phyloP scores from a whole-genome alignment of 2,329 filamentous ascomycete species.

The Escovopsis sp. region DNA sequence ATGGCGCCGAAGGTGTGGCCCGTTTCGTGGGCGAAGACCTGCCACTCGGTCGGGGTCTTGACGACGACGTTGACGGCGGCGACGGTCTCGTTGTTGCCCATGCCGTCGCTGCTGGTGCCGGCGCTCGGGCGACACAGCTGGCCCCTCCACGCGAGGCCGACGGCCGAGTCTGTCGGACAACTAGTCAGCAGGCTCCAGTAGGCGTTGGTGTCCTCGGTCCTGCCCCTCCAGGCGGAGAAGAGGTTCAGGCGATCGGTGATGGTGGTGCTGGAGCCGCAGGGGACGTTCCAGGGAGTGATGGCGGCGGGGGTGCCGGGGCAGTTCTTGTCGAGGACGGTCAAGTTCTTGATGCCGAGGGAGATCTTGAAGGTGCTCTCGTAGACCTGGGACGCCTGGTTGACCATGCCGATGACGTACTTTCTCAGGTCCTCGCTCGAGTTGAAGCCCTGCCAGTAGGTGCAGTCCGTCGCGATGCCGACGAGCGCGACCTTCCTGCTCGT shows the following conservation, averaged over 20 bases:
- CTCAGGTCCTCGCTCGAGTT: slow-evolving; percentile 45
- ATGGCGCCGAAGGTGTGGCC: slow-evolving; percentile 94
- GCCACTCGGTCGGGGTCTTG: slow-evolving; percentile 73
- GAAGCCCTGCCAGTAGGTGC: slow-evolving; percentile 67
- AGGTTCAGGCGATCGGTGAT: slow-evolving; percentile 71
- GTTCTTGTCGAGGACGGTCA: slow-evolving; percentile 59
- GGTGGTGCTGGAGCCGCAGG: slow-evolving; percentile 45
- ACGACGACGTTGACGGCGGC: slow-evolving; percentile 83
- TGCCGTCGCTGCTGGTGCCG: slow-evolving; percentile 32
- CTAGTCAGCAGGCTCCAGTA: slow-evolving; percentile 85
- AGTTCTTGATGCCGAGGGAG: slow-evolving; percentile 73
- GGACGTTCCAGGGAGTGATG: slow-evolving; percentile 70
- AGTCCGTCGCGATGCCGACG: slow-evolving; percentile 85
- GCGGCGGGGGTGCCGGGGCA: slow-evolving; percentile 57
- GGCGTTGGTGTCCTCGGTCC: slow-evolving; percentile 63
- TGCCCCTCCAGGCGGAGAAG: slow-evolving; percentile 80
- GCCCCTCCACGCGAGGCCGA: slow-evolving; percentile 86
- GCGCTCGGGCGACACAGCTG: slow-evolving; percentile 59
- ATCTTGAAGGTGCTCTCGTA: slow-evolving; percentile 94
- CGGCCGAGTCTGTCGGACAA: slow-evolving; percentile 68
- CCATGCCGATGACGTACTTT: slow-evolving; percentile 63
- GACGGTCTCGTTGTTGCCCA: slow-evolving; percentile 52
- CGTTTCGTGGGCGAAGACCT: slow-evolving; percentile 87
- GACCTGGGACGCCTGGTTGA: slow-evolving; percentile 75
- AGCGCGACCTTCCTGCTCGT: slow-evolving; percentile 81